Percentiles rank a stretch among this genome's conserved stretches.
These are phyloP conservation scores for Neonothopanus nambi DNA, from an alignment of 1,284 basidiomycete genomes.

Conservation along the genomic window DNA sequence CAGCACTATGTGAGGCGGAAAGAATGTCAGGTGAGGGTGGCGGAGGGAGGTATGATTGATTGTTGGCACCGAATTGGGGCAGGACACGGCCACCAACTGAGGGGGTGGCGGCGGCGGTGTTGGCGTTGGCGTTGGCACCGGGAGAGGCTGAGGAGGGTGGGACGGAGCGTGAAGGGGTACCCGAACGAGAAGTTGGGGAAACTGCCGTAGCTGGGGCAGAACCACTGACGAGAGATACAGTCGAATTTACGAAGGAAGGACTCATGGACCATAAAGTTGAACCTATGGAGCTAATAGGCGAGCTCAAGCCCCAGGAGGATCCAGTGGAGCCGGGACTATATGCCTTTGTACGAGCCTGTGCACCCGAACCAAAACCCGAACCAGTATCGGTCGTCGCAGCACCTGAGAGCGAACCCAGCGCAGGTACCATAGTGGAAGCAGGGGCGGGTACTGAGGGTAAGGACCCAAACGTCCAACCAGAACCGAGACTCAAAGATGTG, in stretches of 20 bases:
- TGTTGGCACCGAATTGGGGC: slow-evolving; percentile 48
- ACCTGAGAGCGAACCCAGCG: neutral
- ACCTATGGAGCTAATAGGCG: neutral
- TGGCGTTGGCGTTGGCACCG: neutral
- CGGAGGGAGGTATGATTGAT: slow-evolving; percentile 60
- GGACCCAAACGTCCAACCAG: neutral
- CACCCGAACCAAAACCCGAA: too few species aligned
- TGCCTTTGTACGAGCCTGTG: too few species aligned
- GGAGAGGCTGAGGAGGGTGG: slow-evolving; percentile 1
- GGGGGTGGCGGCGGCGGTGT: slow-evolving; percentile 15
- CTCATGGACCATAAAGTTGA: slow-evolving; percentile 13
- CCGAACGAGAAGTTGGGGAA: neutral
- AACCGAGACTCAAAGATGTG: neutral
- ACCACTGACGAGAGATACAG: slow-evolving; percentile 10
- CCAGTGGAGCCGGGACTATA: slow-evolving; percentile 1
- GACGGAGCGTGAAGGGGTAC: neutral
- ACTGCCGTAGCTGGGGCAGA: neutral
- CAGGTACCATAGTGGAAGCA: neutral
- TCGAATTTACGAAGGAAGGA: slow-evolving; percentile 11
- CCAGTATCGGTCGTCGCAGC: neutral
- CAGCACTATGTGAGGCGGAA: slow-evolving; percentile 54
- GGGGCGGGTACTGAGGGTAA: neutral
- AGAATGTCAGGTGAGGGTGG: slow-evolving; percentile 33
- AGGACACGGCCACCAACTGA: slow-evolving; percentile 2
- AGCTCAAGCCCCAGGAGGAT: slow-evolving; percentile 2